Base-by-base conservation (phyloP, 75 land plant species). In the Sequoiadendron giganteum region DNA sequence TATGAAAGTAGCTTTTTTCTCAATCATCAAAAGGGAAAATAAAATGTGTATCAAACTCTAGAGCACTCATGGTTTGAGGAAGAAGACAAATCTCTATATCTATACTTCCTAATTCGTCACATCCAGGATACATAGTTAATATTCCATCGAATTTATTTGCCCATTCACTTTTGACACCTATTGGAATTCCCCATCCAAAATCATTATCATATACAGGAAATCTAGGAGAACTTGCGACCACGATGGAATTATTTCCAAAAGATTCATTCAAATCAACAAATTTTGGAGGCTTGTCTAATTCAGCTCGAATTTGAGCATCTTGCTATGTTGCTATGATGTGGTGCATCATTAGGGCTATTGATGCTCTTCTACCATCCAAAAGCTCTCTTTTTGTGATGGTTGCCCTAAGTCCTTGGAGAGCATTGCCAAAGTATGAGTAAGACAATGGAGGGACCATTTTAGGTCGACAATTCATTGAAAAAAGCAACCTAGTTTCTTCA, bases 181-280 rank as follows among this genome's bases (percentile, higher is more conserved):
- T 89, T 88, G 38, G 16, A 30, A 54, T 85, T 47, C 68, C 90
- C 91, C 94, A 86, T 36, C 96, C 96, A 86, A 95, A 95, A 0
- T 65, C 84, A 85, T 91, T 90, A 43, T 48, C 70, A 30, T 78
- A 68, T 16, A 91, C 89, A 0, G 85, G 83, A 42, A 93, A 95
- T 75, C 91, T 88, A 10, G 93, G 94, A 25, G 96, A 95, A 87
- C 96, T 91, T 49, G 91, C 94, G 79, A 92, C 85, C 91, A 89
- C 85, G 5, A 94, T 85, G 79, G 88, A 84, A 11, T 3, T 85
- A 85, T 45, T 91, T 89, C 80, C 89, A 88, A 86, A 72, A 19
- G 19, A 58, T 19, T 79, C 73, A 19, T 70, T 90, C 2, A 91
- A 16, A 16, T 87, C 85, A 79, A 88, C 89, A 13, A 88, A 19